Evolutionary conservation across 2,329 filamentous ascomycete species (phyloP).

Genomic region (Neonectria magnoliae): DNA sequence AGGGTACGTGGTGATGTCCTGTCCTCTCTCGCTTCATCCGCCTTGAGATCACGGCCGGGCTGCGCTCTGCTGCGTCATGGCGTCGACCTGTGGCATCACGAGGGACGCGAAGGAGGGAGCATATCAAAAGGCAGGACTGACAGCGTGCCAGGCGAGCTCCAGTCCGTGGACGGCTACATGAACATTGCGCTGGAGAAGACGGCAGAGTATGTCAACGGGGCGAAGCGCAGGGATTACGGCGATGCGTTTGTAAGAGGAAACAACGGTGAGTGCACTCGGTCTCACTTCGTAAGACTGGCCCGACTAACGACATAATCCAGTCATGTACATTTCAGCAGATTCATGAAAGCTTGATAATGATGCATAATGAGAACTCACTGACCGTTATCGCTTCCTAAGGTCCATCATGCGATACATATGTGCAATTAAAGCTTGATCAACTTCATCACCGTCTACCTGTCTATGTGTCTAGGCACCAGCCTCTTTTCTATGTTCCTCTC

Average conservation of each 20-base stretch:
- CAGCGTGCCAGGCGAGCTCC: slow-evolving; percentile 78
- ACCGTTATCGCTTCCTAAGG: slow-evolving; percentile 7
- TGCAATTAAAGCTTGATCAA: too few relatives aligned
- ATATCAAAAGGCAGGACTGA: slow-evolving; percentile 12
- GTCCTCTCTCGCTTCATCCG: background rate
- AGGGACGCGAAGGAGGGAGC: background rate
- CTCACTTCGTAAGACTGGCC: background rate
- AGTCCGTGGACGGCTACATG: slow-evolving; percentile 99
- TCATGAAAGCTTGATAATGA: slow-evolving; percentile 47
- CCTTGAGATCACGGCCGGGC: background rate
- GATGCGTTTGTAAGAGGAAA: slow-evolving; percentile 97
- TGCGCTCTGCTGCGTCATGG: background rate
- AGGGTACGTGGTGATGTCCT: slow-evolving; percentile 67
- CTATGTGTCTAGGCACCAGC: slow-evolving; percentile 8
- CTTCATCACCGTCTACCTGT: background rate
- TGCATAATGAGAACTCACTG: slow-evolving; percentile 32
- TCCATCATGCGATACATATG: background rate
- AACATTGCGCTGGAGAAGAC: slow-evolving; percentile 98
- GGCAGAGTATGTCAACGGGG: slow-evolving; percentile 88
- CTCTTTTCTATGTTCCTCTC: slow-evolving; percentile 38
- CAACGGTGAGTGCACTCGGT: slow-evolving; percentile 73
- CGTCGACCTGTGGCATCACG: background rate
- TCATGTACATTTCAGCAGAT: slow-evolving; percentile 78
- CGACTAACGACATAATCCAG: slow-evolving; percentile 49
- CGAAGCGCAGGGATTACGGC: slow-evolving; percentile 83